Evolutionary conservation across 805 yeast genomes (phyloP).

Genomic region (Lipomyces sp.): DNA sequence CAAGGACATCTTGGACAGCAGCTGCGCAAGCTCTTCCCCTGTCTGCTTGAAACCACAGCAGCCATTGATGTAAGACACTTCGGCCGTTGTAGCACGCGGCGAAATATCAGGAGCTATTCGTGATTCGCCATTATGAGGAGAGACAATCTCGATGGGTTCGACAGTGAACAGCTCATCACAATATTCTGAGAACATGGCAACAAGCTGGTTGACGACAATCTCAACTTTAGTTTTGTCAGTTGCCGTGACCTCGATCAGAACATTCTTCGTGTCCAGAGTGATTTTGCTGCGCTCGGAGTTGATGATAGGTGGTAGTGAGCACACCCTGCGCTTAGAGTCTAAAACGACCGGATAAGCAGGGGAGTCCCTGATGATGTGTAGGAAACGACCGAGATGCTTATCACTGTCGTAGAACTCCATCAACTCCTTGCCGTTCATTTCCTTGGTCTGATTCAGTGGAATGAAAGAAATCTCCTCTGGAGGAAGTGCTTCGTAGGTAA

Average conservation of each 20-base stretch:
- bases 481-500: conserved; percentile 81
- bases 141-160: conserved; percentile 86
- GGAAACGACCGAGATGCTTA: conserved; percentile 84
- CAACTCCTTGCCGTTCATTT: conserved; percentile 73
- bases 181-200: conserved; percentile 94
- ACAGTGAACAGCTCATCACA: conserved; percentile 74
- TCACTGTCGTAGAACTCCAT: conserved; percentile 91
- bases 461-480: conserved; percentile 68
- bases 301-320: conserved; percentile 96
- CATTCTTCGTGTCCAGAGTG: conserved; percentile 78
- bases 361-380: conserved; percentile 84
- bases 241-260: conserved; percentile 92
- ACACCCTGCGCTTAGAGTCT: conserved; percentile 75
- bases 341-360: conserved; percentile 90
- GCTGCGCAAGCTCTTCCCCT: conserved; percentile 66
- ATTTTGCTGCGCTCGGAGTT: conserved; percentile 91
- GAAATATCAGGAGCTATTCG: conserved; percentile 75
- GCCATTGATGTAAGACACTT: conserved; percentile 83
- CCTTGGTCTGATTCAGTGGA: conserved; percentile 51
- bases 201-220: conserved; percentile 86
- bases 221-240: conserved; percentile 94
- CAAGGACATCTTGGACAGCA: conserved; percentile 82
- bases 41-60: conserved; percentile 83
- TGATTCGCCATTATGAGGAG: conserved; percentile 77
- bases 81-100: conserved; percentile 73